Evolutionary conservation across 148 eudicot genomes (phyloP).

Genomic region (Limonium bicolor): DNA sequence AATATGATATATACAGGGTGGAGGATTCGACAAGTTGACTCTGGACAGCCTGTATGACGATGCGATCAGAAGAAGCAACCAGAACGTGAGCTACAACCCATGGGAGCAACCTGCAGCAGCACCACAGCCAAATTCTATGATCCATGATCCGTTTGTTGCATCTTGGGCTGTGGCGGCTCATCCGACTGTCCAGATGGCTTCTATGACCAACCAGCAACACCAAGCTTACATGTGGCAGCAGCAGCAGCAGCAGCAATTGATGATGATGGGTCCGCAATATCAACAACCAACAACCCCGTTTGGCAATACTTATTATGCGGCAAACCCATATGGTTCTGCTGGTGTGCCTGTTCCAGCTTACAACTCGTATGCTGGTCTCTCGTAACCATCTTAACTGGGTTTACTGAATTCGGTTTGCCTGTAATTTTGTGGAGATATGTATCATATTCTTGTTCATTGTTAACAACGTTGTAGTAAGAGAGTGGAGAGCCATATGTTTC

Average conservation of each 20-base stretch:
- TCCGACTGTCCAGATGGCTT: slow-evolving; percentile 51
- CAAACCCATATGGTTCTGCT: slow-evolving; percentile 41
- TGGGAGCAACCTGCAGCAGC: slow-evolving; percentile 54
- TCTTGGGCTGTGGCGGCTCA: slow-evolving; percentile 47
- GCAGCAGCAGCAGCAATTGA: slow-evolving; percentile 37
- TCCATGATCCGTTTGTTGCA: slow-evolving; percentile 49
- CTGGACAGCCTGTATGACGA: slow-evolving; percentile 84
- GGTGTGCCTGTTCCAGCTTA: slow-evolving; percentile 50
- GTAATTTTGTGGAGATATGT: too few species aligned
- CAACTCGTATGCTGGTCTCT: slow-evolving; percentile 56
- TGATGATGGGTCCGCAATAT: slow-evolving; percentile 39
- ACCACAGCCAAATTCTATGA: slow-evolving; percentile 30
- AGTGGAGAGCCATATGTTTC: too few species aligned
- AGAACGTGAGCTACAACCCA: slow-evolving; percentile 58
- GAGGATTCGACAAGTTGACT: slow-evolving; percentile 74
- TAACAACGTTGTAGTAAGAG: too few species aligned
- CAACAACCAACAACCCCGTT: slow-evolving; percentile 50
- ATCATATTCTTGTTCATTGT: too few species aligned
- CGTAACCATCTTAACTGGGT: slow-evolving; percentile 5
- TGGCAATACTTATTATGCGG: slow-evolving; percentile 33
- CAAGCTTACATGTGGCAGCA: slow-evolving; percentile 43
- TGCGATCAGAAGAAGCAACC: slow-evolving; percentile 76
- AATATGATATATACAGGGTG: slow-evolving; percentile 55
- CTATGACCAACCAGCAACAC: slow-evolving; percentile 67
- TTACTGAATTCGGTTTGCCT: too few species aligned